phyloP scores from a whole-genome alignment of 768 basidiomycete genomes.

The Tulasnella sp. region DNA sequence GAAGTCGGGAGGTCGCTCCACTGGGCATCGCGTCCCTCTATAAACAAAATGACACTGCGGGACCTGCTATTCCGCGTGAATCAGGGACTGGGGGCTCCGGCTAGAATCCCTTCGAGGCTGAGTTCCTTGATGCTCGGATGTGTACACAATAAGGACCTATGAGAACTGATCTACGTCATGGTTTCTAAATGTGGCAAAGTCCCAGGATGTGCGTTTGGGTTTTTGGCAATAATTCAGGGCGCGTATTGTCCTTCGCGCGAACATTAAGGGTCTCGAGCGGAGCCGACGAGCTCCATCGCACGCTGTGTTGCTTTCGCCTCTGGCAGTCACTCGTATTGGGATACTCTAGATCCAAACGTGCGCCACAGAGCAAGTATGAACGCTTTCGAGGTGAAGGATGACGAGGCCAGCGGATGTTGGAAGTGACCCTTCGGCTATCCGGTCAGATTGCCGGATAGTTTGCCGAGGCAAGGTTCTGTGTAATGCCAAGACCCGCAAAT shows the following conservation, averaged over 20 bases:
- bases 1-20: not conserved
- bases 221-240: not conserved
- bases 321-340: not conserved
- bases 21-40: not conserved
- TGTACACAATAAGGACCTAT: not conserved
- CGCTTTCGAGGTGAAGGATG: not conserved
- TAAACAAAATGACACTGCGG: not conserved
- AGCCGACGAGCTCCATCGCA: not conserved
- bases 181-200: no score
- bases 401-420: not conserved
- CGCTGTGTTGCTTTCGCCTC: no score
- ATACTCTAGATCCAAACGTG: not conserved
- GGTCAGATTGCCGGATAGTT: not conserved
- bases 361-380: not conserved
- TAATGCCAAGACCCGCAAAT: not conserved
- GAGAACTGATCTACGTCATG: not conserved
- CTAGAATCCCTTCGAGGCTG: not conserved
- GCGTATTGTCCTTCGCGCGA: not conserved
- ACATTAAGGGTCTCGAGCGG: not conserved
- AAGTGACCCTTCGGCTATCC: not conserved
- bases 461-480: not conserved
- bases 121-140: not conserved
- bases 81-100: not conserved
- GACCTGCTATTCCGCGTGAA: not conserved
- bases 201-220: not conserved